phyloP scores from a whole-genome alignment of 192 early-diverging fungal species.

The Spizellomyces sp. region DNA sequence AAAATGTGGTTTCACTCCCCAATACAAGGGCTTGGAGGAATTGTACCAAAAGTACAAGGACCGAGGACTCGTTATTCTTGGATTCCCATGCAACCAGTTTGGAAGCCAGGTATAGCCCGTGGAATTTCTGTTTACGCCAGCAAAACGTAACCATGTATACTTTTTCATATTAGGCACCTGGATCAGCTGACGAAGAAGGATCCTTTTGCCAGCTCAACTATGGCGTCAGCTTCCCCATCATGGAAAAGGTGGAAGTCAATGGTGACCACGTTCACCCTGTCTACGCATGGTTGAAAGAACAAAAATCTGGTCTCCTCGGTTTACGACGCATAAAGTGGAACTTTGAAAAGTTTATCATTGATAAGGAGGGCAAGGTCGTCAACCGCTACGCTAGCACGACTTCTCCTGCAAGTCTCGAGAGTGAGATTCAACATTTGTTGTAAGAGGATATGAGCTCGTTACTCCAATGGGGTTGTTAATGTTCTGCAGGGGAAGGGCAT shows the following conservation, averaged over 20 bases:
- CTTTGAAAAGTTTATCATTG: constrained; percentile 56
- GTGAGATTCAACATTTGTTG: constrained; percentile 62
- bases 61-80: constrained; percentile 79
- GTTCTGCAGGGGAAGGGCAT: no score
- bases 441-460: background rate
- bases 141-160: background rate
- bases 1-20: constrained; percentile 83
- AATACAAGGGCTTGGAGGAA: constrained; percentile 51
- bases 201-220: constrained; percentile 68
- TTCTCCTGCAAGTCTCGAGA: constrained; percentile 58
- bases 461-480: no score
- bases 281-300: constrained; percentile 47
- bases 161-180: constrained; percentile 22
- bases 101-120: constrained; percentile 10
- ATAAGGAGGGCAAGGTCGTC: constrained; percentile 42
- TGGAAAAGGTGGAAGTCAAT: constrained; percentile 81
- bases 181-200: constrained; percentile 46
- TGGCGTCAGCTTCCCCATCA: constrained; percentile 85
- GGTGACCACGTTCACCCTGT: constrained; percentile 48
- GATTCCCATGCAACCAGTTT: constrained; percentile 74
- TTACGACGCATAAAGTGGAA: constrained; percentile 33
- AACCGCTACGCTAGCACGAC: constrained; percentile 48
- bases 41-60: constrained; percentile 54
- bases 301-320: constrained; percentile 38
- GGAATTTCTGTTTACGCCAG: no score